phyloP scores from a whole-genome alignment of 805 yeast species.

The Barnettozyma sp. region DNA sequence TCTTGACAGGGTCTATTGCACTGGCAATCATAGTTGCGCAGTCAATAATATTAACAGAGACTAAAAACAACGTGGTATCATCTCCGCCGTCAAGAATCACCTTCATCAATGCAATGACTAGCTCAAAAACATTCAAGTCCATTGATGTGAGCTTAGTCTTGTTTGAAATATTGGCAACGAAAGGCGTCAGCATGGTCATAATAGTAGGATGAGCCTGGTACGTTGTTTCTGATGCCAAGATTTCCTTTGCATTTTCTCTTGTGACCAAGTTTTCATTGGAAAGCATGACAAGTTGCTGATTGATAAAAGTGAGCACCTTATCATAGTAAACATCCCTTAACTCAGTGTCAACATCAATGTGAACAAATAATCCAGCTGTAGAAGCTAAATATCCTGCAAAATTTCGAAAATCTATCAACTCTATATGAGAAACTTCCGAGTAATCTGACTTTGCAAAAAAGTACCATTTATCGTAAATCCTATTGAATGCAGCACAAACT shows the following conservation, averaged over 20 bases:
- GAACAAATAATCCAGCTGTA: conserved; percentile 55
- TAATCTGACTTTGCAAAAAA: conserved; percentile 19
- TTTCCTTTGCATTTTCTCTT: conserved; percentile 67
- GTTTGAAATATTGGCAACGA: conserved; percentile 28
- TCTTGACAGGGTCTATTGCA: conserved; percentile 14
- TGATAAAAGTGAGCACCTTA: conserved; percentile 41
- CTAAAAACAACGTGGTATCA: conserved; percentile 25
- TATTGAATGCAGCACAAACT: conserved; percentile 34
- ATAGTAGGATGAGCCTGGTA: conserved; percentile 47
- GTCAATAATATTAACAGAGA: conserved; percentile 29
- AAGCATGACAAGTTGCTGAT: conserved; percentile 42
- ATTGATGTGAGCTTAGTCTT: conserved; percentile 21
- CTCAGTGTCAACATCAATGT: conserved; percentile 19
- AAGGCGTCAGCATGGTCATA: conserved; percentile 36
- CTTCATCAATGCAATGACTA: conserved; percentile 40
- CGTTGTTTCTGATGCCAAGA: conserved; percentile 58
- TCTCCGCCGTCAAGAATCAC: conserved; percentile 31
- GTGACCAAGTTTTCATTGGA: conserved; percentile 44
- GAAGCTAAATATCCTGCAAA: conserved; percentile 71
- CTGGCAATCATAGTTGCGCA: conserved; percentile 17
- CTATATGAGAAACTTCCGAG: conserved; percentile 27
- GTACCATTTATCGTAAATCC: conserved; percentile 46
- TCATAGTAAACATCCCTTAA: conserved; percentile 28
- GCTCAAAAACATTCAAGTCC: conserved; percentile 40
- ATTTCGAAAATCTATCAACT: conserved; percentile 47